Conservation (phyloP, 768 basidiomycete species). For the Tricholoma hemisulphureum region DNA sequence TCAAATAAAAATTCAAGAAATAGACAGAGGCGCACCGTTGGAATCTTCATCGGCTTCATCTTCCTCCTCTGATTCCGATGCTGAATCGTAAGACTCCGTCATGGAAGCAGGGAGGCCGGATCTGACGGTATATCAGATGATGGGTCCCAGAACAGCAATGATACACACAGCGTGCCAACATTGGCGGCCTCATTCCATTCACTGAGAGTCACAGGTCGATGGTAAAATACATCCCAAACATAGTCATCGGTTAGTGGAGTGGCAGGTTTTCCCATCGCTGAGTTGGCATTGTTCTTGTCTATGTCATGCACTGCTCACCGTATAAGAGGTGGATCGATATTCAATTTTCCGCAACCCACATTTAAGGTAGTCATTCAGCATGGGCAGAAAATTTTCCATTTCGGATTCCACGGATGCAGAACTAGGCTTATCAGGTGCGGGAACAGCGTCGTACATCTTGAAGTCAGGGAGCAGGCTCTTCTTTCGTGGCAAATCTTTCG, state of each 20-base stretch:
- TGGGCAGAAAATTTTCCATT: slow-evolving; percentile 74
- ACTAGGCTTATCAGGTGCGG: slow-evolving; percentile 30
- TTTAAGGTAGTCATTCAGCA: slow-evolving; percentile 73
- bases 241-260: slow-evolving; percentile 50
- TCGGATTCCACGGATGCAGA: slow-evolving; percentile 47
- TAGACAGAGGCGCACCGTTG: slow-evolving; percentile 52
- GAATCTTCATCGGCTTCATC: slow-evolving; percentile 85
- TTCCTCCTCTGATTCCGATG: slow-evolving; percentile 63
- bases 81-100: slow-evolving; percentile 55
- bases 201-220: slow-evolving; percentile 54
- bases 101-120: slow-evolving; percentile 62
- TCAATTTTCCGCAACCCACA: slow-evolving; percentile 36
- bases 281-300: slow-evolving; percentile 1
- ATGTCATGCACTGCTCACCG: slow-evolving; percentile 29
- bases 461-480: slow-evolving; percentile 41
- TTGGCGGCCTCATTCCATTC: slow-evolving; percentile 60
- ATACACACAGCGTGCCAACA: slow-evolving; percentile 62
- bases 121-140: slow-evolving; percentile 30
- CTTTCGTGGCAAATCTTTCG: slow-evolving; percentile 42
- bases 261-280: neutral
- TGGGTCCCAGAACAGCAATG: slow-evolving; percentile 1
- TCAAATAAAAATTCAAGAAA: neutral
- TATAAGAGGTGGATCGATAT: neutral
- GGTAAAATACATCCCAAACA: slow-evolving; percentile 85
- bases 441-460: slow-evolving; percentile 74